Evolutionary conservation across 257 asterid genomes (phyloP), one percentile per base, ranked within the genome.

Genomic region (Anisodus tanguticus): DNA sequence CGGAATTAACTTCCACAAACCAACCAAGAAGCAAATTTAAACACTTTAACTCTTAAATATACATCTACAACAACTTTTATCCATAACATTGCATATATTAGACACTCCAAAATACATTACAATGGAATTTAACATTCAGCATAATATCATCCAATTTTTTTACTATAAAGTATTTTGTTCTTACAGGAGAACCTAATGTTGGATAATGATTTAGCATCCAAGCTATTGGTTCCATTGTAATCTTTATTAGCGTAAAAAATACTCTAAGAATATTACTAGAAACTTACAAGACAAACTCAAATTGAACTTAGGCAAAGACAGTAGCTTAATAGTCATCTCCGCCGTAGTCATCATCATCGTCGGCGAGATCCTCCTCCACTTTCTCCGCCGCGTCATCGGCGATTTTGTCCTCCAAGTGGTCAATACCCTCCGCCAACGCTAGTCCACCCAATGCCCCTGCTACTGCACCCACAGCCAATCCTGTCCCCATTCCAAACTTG

Each of bases 401-500:
- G 35, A 82, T 67, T 13, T 57, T 51, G 62, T 82, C 69, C 80
- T 82, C 80, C 79, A 64, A 70, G 11, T 67, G 69, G 9, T 82
- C 79, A 16, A 60, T 8, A 3, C 84, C 84, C 58, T 10, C 84
- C 16, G 16, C 58, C 43, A 82, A 13, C 12, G 80, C 85, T 8
- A 82, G 45, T 82, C 80, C 85, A 49, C 85, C 85, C 55, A 82
- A 69, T 58, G 16, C 51, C 66, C 85, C 80, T n/a, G 80, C 80
- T 9, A 68, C 85, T 37, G 85, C 85, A 49, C 85, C 85, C 41
- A 69, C 85, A 53, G 85, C 85, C 69, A 82, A 82, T 68, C 85
- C 85, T 8, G 85, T 69, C 3, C 85, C 85, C 80, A 39, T n/a
- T 7, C 84, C 79, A 35, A 47, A 66, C 51, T 69, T 69, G 53